Conservation (phyloP, 2,329 filamentous ascomycete species). For the Dissoconium aciculare region DNA sequence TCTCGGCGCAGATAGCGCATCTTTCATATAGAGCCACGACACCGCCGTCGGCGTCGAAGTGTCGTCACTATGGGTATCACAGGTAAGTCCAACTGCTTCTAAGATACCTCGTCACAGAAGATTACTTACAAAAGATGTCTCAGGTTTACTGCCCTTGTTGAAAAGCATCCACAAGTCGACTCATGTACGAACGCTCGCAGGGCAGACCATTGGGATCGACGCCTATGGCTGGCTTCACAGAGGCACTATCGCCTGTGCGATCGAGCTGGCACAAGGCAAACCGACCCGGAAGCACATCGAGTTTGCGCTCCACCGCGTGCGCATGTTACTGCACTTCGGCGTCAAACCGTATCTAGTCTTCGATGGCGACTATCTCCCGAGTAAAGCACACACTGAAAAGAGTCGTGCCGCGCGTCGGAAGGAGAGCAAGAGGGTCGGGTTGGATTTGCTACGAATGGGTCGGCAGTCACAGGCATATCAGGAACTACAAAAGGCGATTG, state of each 20-base stretch:
- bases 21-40: too few species aligned
- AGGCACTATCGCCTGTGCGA: slow-evolving; percentile 75
- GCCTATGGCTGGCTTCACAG: slow-evolving; percentile 97
- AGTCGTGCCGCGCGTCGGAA: slow-evolving; percentile 61
- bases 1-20: too few species aligned
- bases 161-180: slow-evolving; percentile 91
- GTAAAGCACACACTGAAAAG: slow-evolving; percentile 76
- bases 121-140: too few species aligned
- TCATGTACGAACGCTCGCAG: slow-evolving; percentile 71
- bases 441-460: slow-evolving; percentile 69
- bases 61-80: slow-evolving; percentile 30
- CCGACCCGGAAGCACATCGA: slow-evolving; percentile 82
- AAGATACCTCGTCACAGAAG: too few species aligned
- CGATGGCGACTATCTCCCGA: slow-evolving; percentile 87
- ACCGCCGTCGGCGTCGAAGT: too few species aligned
- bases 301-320: slow-evolving; percentile 76
- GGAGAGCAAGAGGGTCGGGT: slow-evolving; percentile 58
- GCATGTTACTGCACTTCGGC: slow-evolving; percentile 87
- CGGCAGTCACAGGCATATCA: slow-evolving; percentile 65
- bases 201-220: slow-evolving; percentile 85
- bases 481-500: slow-evolving; percentile 87
- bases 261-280: slow-evolving; percentile 77
- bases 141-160: slow-evolving; percentile 75
- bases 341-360: slow-evolving; percentile 92
- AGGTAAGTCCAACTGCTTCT: slow-evolving; percentile 17